A percentile compares a stretch with the other conserved stretches of the same genome.
Evolutionary conservation across 805 yeast species (phyloP).

Genomic region (Saccharomycopsis selenospora): DNA sequence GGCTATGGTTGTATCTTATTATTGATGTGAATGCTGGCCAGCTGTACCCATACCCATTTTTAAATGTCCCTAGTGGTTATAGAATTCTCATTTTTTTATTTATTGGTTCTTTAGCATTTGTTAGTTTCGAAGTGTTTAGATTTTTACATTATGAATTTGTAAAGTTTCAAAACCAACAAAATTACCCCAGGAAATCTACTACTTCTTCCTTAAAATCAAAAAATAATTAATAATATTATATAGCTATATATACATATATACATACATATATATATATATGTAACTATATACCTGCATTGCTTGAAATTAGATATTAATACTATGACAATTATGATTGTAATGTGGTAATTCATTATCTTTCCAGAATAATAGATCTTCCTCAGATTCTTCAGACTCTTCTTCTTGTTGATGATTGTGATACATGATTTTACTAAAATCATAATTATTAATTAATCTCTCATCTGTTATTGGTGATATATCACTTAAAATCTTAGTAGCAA

Average conservation of each 20-base stretch:
- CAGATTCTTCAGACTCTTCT: background rate
- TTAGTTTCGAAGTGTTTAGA: conserved; percentile 11
- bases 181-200: too few species aligned
- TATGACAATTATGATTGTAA: too few species aligned
- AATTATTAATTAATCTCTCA: background rate
- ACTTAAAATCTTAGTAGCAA: background rate
- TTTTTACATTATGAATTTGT: background rate
- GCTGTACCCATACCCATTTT: conserved; percentile 19
- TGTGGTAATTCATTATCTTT: background rate
- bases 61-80: conserved; percentile 13
- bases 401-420: too few species aligned
- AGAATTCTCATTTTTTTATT: conserved; percentile 13
- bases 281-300: too few species aligned
- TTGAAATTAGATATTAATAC: too few species aligned
- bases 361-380: background rate
- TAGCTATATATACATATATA: too few species aligned
- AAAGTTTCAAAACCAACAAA: too few species aligned
- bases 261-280: too few species aligned
- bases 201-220: background rate
- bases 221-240: too few species aligned
- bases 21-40: conserved; percentile 17
- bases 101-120: conserved; percentile 13
- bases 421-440: too few species aligned
- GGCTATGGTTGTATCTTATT: conserved; percentile 18
- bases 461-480: background rate